A percentile compares a stretch with the other conserved stretches of the same genome.
Evolutionary conservation across 345 rosid species (phyloP).

Genomic region (Eucalyptus erythrocorys): DNA sequence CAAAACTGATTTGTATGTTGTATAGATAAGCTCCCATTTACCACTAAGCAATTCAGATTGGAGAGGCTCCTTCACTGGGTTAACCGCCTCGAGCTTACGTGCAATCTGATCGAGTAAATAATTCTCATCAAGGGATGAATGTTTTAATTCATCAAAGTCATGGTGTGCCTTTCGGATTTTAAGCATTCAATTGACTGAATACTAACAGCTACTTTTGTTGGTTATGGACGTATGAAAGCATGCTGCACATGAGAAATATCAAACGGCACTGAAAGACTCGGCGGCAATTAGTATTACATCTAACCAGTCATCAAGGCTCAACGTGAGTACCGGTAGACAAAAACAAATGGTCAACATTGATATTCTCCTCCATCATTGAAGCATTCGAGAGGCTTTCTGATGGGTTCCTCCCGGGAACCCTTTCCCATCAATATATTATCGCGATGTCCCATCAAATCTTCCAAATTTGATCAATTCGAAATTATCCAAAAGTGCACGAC

Average conservation of each 20-base stretch:
- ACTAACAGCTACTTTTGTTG: background rate
- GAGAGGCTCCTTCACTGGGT: constrained; percentile 57
- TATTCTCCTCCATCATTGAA: background rate
- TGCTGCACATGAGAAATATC: background rate
- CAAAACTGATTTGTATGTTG: constrained; percentile 71
- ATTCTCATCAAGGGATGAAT: background rate
- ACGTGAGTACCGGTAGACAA: background rate
- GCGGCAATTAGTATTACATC: background rate
- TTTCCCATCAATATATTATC: background rate
- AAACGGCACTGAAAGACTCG: background rate
- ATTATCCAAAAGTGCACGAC: background rate
- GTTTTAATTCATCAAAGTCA: background rate
- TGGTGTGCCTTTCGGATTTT: background rate
- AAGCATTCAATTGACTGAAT: background rate
- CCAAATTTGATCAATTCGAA: background rate
- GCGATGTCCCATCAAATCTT: background rate
- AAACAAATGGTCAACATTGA: background rate
- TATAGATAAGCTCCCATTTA: constrained; percentile 90
- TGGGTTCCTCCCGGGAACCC: background rate
- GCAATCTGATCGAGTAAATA: constrained; percentile 31
- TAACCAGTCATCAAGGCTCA: background rate
- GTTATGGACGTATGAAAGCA: background rate
- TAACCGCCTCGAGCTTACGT: constrained; percentile 64
- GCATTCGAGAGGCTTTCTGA: background rate
- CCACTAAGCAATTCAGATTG: constrained; percentile 66